Evolutionary conservation across 2,329 filamentous ascomycete species (phyloP).

Genomic region (Trichoderma semiorbis): DNA sequence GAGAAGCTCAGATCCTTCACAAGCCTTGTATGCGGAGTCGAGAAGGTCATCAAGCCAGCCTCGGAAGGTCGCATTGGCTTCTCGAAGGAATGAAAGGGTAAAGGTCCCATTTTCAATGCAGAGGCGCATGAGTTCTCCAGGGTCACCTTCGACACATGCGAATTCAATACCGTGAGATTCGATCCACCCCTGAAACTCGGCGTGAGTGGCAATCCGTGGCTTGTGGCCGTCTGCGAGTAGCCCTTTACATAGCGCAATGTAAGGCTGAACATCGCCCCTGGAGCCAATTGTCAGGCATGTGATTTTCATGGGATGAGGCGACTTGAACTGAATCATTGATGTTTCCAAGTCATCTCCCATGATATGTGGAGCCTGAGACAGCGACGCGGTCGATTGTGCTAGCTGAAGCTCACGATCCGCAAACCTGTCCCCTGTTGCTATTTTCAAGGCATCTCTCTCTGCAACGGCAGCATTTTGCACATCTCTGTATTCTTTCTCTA

Average conservation of each 20-base stretch:
- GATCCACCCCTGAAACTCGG: constrained; percentile 86
- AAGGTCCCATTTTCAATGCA: constrained; percentile 98
- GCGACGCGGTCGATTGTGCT: constrained; percentile 43
- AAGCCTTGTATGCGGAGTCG: constrained; percentile 75
- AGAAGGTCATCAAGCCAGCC: constrained; percentile 93
- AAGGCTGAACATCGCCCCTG: constrained; percentile 92
- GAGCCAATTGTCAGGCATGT: constrained; percentile 96
- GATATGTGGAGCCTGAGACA: constrained; percentile 66
- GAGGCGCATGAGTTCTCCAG: constrained; percentile 88
- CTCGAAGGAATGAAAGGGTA: constrained; percentile 82
- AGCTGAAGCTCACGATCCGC: constrained; percentile 49
- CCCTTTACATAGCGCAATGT: constrained; percentile 92
- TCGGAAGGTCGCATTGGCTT: constrained; percentile 83
- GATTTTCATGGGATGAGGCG: constrained; percentile 71
- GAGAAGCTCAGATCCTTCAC: constrained; percentile 80
- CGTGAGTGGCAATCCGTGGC: constrained; percentile 84
- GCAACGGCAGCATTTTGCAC: constrained; percentile 72
- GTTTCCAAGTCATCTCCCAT: constrained; percentile 85
- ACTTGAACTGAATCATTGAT: constrained; percentile 89
- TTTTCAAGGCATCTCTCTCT: constrained; percentile 76
- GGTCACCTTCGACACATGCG: constrained; percentile 81
- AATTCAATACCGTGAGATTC: constrained; percentile 94
- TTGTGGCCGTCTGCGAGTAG: constrained; percentile 83
- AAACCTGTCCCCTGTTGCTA: constrained; percentile 60
- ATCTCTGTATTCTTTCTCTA: constrained; percentile 65